phyloP scores from a whole-genome alignment of 2,329 filamentous ascomycete species.

The Trichoderma simmonsii region DNA sequence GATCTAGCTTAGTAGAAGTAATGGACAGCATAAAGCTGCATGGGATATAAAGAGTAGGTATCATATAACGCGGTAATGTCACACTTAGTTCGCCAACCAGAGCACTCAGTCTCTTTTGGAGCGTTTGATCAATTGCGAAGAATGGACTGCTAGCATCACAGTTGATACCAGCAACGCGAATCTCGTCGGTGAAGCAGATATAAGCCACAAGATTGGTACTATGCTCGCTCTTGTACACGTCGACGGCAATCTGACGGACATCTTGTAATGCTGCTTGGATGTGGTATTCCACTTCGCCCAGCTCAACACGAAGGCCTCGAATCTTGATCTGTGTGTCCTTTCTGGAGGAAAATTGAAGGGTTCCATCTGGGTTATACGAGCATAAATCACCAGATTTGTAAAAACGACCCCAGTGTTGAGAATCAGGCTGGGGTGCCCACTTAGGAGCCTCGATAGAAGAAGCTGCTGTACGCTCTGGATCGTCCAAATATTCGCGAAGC shows the following conservation, averaged over 20 bases:
- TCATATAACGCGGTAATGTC: conserved; percentile 1
- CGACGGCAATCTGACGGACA: conserved; percentile 3
- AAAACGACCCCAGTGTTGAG: neutral
- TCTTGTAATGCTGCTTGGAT: neutral
- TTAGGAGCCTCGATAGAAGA: neutral
- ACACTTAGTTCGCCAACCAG: neutral
- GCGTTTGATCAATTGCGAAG: conserved; percentile 1
- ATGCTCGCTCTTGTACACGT: neutral
- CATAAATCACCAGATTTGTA: conserved; percentile 13
- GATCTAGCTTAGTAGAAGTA: conserved; percentile 9
- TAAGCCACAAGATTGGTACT: conserved; percentile 1
- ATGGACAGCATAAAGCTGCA: conserved; percentile 10
- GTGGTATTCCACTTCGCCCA: conserved; percentile 15
- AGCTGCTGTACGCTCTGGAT: conserved; percentile 5
- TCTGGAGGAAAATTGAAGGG: neutral
- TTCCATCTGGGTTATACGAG: conserved; percentile 7
- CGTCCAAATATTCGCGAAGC: conserved; percentile 7
- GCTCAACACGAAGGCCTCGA: conserved; percentile 6
- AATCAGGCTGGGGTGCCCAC: neutral
- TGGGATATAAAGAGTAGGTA: neutral
- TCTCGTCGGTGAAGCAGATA: conserved; percentile 6
- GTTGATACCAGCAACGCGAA: neutral
- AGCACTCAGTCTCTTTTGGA: conserved; percentile 12
- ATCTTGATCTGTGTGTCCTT: conserved; percentile 15
- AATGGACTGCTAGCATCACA: neutral